Conservation (phyloP, 2,329 filamentous ascomycete genomes). For the Botrytis porri region DNA sequence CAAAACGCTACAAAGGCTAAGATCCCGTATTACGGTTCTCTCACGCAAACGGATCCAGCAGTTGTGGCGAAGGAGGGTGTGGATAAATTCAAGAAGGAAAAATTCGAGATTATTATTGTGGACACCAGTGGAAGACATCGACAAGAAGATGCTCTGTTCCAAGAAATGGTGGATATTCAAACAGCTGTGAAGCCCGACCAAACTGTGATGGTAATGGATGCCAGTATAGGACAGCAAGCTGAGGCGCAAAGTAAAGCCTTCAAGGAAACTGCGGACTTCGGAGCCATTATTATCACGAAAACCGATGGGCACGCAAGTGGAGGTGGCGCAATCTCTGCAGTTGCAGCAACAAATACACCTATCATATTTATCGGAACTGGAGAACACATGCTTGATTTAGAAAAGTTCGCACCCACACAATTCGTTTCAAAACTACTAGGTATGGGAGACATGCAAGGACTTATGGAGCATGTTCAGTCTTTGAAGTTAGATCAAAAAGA, state of each 20-base stretch:
- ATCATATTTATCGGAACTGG: conserved; percentile 98
- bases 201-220: conserved; percentile 97
- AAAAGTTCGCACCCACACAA: conserved; percentile 86
- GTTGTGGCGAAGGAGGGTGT: conserved; percentile 93
- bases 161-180: conserved; percentile 98
- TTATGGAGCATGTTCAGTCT: conserved; percentile 95
- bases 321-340: conserved; percentile 95
- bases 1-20: conserved; percentile 99
- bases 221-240: conserved; percentile 93
- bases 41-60: conserved; percentile 94
- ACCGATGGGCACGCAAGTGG: conserved; percentile 94
- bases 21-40: conserved; percentile 95
- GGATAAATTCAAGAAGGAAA: conserved; percentile 98
- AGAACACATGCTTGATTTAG: conserved; percentile 93
- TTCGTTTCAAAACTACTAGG: conserved; percentile 93
- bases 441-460: conserved; percentile 93
- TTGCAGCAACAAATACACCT: conserved; percentile 91
- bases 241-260: conserved; percentile 94
- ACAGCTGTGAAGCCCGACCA: conserved; percentile 86
- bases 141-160: conserved; percentile 91
- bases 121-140: conserved; percentile 94
- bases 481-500: conserved; percentile 97
- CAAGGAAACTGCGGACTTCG: conserved; percentile 95
- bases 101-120: conserved; percentile 97
- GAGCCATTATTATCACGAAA: conserved; percentile 98